A percentile compares a stretch with the other conserved stretches of the same genome.
Evolutionary conservation across 805 yeast genomes (phyloP).

Genomic region (Cephaloascus albidus): DNA sequence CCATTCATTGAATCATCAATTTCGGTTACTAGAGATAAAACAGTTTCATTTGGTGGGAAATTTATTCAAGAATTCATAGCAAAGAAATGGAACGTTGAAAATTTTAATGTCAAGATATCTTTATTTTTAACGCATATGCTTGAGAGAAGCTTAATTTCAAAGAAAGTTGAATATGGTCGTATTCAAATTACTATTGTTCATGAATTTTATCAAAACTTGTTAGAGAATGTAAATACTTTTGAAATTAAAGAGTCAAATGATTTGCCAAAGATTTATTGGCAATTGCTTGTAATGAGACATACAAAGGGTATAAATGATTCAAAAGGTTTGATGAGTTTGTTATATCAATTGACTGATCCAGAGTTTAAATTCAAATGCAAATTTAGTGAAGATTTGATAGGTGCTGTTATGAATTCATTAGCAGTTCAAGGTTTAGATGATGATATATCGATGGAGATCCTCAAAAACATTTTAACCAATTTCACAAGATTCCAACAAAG

Average conservation of each 20-base stretch:
- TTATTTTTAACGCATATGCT: conserved; percentile 30
- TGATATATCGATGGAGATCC: conserved; percentile 5
- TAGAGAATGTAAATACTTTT: conserved; percentile 5
- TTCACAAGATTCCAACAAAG: conserved; percentile 22
- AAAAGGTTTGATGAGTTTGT: conserved; percentile 8
- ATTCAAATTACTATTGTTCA: conserved; percentile 14
- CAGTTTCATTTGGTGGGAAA: conserved; percentile 32
- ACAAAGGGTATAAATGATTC: conserved; percentile 18
- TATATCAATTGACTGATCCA: conserved; percentile 4
- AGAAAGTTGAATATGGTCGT: background rate
- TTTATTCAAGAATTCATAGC: conserved; percentile 41
- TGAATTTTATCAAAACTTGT: conserved; percentile 14
- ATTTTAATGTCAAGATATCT: conserved; percentile 22
- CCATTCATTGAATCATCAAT: conserved; percentile 38
- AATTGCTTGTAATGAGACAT: conserved; percentile 30
- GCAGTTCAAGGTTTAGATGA: conserved; percentile 12
- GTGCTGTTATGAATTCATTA: conserved; percentile 25
- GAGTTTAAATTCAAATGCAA: conserved; percentile 2
- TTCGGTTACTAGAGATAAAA: conserved; percentile 31
- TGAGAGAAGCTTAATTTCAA: conserved; percentile 10
- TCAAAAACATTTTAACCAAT: conserved; percentile 9
- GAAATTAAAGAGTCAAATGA: conserved; percentile 1
- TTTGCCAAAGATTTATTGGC: conserved; percentile 42
- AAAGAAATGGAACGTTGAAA: conserved; percentile 22
- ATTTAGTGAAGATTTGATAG: conserved; percentile 32